Evolutionary conservation across 257 asterid species (phyloP).

Genomic region (Gentiana dahurica): DNA sequence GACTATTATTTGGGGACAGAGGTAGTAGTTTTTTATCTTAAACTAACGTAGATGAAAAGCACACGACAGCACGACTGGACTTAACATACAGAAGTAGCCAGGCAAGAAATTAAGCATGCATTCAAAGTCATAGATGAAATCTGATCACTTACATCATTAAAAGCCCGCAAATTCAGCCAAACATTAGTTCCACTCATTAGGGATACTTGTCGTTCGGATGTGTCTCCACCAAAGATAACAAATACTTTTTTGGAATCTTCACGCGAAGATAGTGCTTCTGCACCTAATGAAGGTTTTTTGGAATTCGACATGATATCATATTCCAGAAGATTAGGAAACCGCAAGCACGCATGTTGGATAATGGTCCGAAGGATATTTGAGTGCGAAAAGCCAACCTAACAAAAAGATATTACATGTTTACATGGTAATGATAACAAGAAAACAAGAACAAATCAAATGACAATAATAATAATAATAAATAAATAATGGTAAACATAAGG

Average conservation of each 20-base stretch:
- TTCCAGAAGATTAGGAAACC: constrained; percentile 49
- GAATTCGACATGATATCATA: constrained; percentile 37
- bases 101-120: neutral
- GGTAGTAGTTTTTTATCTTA: neutral
- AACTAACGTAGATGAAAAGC: neutral
- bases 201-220: constrained; percentile 90
- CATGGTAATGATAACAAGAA: neutral
- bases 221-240: constrained; percentile 80
- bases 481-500: no score
- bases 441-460: neutral
- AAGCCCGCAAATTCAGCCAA: constrained; percentile 80
- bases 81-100: neutral
- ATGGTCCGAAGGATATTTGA: constrained; percentile 73
- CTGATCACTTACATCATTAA: constrained; percentile 55
- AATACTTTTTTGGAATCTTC: constrained; percentile 38
- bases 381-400: constrained; percentile 88
- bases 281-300: constrained; percentile 24
- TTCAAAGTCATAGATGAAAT: neutral
- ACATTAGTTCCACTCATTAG: constrained; percentile 96
- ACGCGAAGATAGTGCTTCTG: constrained; percentile 17
- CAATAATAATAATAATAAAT: neutral
- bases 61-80: neutral
- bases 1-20: no score
- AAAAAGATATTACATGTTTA: neutral
- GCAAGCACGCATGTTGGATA: constrained; percentile 71